Evolutionary conservation across 2,329 filamentous ascomycete species (phyloP), one percentile per base, ranked within the genome.

Genomic region (Colletotrichum camelliae): DNA sequence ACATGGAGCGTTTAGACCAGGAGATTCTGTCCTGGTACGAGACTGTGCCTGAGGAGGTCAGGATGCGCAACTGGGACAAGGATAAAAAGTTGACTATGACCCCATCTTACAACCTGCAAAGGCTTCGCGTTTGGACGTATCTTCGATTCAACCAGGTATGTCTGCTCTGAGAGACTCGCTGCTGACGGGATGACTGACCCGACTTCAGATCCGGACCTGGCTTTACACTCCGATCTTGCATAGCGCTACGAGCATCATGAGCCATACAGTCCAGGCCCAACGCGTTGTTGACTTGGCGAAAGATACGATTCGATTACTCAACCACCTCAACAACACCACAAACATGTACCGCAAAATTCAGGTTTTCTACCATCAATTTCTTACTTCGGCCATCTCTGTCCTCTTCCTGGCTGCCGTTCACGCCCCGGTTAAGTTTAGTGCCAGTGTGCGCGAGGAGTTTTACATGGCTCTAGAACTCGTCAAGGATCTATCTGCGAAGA

Each of bases 11-110:
- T 65, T 88, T 98, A 8, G 96, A 98, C 81, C 93, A 93, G 75
- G 94, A 97, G 80, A 93, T 98, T 64, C 87, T 97, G 6, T 92
- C 95, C 78, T 98, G 96, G 96, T 96, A 97, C 80, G 93, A 94
- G 18, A 89, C 90, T 16, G 91, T 98, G 84, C 96, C 82, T 78
- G 92, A 88, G 16, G 88, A 90, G 69, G 86, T 92, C 72, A 87
- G 81, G 85, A 90, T 84, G 81, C 94, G 78, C 87, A 92, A 86
- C 89, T 94, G 88, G 91, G 82, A 85, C 70, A 87, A 87, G 66
- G 85, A 88, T 67, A 86, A 88, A 75, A 87, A 85, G 79, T 89
- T 82, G 86, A 92, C 81, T 79, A 89, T 89, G 12, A 88, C 89
- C 1, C 88, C 90, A 1, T 91, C 89, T 24, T 93, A 95, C 78